Evolutionary conservation across 2,329 filamentous ascomycete species (phyloP).

Genomic region (Pseudogymnoascus sp.): DNA sequence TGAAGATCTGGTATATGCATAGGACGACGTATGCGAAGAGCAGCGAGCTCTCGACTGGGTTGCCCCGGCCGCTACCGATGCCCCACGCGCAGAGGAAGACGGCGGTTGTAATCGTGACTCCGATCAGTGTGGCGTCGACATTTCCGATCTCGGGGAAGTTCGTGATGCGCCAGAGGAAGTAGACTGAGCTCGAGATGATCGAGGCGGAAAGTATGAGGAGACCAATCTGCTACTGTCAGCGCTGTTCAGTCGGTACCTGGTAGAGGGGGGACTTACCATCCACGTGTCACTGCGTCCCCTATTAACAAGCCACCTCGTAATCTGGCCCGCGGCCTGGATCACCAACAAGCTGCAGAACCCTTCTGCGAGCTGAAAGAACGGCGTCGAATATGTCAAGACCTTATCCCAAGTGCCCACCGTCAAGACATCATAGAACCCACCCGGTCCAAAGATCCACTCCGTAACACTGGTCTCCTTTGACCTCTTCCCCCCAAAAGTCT

Average conservation of each 20-base stretch:
- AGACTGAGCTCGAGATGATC: slow-evolving; percentile 85
- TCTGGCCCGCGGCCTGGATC: slow-evolving; percentile 89
- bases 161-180: slow-evolving; percentile 92
- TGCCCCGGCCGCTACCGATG: slow-evolving; percentile 87
- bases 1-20: slow-evolving; percentile 98
- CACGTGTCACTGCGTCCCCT: slow-evolving; percentile 80
- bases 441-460: slow-evolving; percentile 83
- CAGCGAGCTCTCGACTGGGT: slow-evolving; percentile 88
- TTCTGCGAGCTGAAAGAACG: slow-evolving; percentile 88
- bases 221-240: slow-evolving; percentile 56
- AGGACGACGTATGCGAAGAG: slow-evolving; percentile 97
- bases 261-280: slow-evolving; percentile 59
- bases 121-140: slow-evolving; percentile 85
- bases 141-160: slow-evolving; percentile 91
- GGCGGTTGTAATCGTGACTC: slow-evolving; percentile 83
- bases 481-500: slow-evolving; percentile 64
- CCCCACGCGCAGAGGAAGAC: slow-evolving; percentile 91
- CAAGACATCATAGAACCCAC: slow-evolving; percentile 70
- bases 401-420: slow-evolving; percentile 86
- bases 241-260: not conserved
- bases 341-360: slow-evolving; percentile 95
- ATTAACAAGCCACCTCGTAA: slow-evolving; percentile 92
- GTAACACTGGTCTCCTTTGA: slow-evolving; percentile 58
- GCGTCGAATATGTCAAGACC: slow-evolving; percentile 79
- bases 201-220: slow-evolving; percentile 82